Evolutionary conservation across 495 filamentous ascomycete species (phyloP), one percentile per base, ranked within the genome.

Genomic region (Penicillium cosmopolitanum): DNA sequence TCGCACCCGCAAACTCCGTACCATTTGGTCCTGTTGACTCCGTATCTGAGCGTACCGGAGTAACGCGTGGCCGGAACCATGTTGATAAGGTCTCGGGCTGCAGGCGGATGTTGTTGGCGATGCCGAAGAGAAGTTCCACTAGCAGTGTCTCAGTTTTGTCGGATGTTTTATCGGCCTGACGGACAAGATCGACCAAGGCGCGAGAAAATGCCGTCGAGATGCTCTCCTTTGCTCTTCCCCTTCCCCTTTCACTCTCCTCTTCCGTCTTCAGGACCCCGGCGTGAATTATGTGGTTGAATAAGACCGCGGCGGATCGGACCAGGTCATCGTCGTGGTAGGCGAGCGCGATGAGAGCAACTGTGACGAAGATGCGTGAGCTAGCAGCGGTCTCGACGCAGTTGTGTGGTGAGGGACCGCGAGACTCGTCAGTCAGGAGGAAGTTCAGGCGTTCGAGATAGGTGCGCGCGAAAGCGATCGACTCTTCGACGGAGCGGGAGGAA

Each of bases 61-160:
- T 64, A 4, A 47, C 68, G 59, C 58, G 72, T 60, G 71, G 81
- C 59, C 67, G 77, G 73, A 99, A 99, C 95, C 95, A 99, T 16
- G 89, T 89, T 4, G 89, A 80, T 28, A 98, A 76, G 44, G 96
- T 91, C 28, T 85, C 82, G 28, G 94, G 93, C 56, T 93, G 89
- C 57, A 96, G 78, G 55, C 95, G 83, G 63, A 99, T 94, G 79
- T 98, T 98, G 56, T 95, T 92, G 15, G 95, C 88, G 57, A 98
- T 90, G 46, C 90, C 93, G 77, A 98, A 99, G 25, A 96, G 80
- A 51, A 99, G 73, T 75, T 98, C 94, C 50, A 97, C 89, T 54
- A 97, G 85, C 56, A 91, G 85, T 15, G 84, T 87, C 70, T 97
- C 93, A 9, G 88, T 90, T 56, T 96, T 89, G 47, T 84, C 80